A percentile compares a stretch with the other conserved stretches of the same genome.
phyloP scores from a whole-genome alignment of 371 early-diverging fungal species.

The Rhizopus delemar region DNA sequence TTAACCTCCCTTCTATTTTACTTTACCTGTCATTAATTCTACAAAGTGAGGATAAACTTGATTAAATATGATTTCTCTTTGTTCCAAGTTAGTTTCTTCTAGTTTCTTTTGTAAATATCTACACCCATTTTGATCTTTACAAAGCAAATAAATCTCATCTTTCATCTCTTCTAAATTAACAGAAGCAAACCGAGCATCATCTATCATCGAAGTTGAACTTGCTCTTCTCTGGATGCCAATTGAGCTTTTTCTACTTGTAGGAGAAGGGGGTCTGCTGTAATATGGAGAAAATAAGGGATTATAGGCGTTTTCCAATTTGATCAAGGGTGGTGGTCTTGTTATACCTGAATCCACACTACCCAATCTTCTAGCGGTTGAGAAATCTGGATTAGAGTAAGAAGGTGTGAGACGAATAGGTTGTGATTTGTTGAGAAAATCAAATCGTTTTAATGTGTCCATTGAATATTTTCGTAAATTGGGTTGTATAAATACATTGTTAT shows the following conservation, averaged over 20 bases:
- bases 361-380: conserved; percentile 33
- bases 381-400: conserved; percentile 47
- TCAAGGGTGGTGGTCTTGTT: conserved; percentile 3
- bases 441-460: conserved; percentile 31
- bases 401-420: conserved; percentile 30
- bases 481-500: not conserved
- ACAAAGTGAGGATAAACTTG: conserved; percentile 78
- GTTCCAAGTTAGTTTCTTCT: conserved; percentile 71
- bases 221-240: conserved; percentile 14
- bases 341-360: conserved; percentile 27
- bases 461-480: conserved; percentile 26
- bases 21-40: conserved; percentile 78
- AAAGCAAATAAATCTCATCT: conserved; percentile 74
- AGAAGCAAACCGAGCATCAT: conserved; percentile 61
- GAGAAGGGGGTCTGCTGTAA: conserved; percentile 20
- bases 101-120: conserved; percentile 84
- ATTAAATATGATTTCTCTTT: conserved; percentile 67
- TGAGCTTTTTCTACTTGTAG: conserved; percentile 22
- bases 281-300: not conserved
- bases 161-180: conserved; percentile 67
- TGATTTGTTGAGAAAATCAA: conserved; percentile 25
- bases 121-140: conserved; percentile 92
- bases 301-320: not conserved
- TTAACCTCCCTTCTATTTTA: conserved; percentile 2
- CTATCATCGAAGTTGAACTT: conserved; percentile 21